Base-by-base conservation (phyloP, 306 rosid genomes). In the Senna tora region DNA sequence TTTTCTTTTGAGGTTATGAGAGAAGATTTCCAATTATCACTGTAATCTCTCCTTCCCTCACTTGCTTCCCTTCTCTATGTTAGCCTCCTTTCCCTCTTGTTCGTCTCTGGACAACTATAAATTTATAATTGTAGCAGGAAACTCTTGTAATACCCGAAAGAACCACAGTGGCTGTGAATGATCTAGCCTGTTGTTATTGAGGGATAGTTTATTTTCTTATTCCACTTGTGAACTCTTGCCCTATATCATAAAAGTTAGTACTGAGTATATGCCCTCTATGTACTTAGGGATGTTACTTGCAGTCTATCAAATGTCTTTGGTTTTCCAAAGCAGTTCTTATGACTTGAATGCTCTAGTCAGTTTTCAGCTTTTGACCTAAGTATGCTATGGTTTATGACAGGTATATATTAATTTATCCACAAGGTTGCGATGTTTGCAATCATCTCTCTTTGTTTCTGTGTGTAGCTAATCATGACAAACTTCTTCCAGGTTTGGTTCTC, bases 391-490 rank as follows among this genome's bases (percentile, higher is more conserved):
- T 46, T 54, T 73, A 58, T 84, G 75, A 77, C 87, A 88, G 94
- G 94, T 88, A 88, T 71, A 88, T 88, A 68, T 77, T 88, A 73
- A 88, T 88, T 57, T 88, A 88, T 63, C 94, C 94, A 30, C 94
- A 88, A 75, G 94, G 94, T 10, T 86, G 94, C 30, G 94, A 88
- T 65, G 94, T 88, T 41, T 84, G 91, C 91, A 84, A 88, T 77
- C 94, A 88, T 69, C 94, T 88, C 77, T 88, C 94, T 65, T 73
- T 88, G 77, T 88, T 88, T 76, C 88, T 88, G 1, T 88, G 94
- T 78, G 94, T 88, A 5, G 94, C 94, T 47, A 80, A 88, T 84
- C 94, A 88, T 65, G 94, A 88, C 77, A 88, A 84, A 65, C 94
- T 88, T 79, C 94, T 88, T 67, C 94, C 94, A 80, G 94, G 94